phyloP scores from a whole-genome alignment of 2,329 filamentous ascomycete species.

The Grosmannia huntii region DNA sequence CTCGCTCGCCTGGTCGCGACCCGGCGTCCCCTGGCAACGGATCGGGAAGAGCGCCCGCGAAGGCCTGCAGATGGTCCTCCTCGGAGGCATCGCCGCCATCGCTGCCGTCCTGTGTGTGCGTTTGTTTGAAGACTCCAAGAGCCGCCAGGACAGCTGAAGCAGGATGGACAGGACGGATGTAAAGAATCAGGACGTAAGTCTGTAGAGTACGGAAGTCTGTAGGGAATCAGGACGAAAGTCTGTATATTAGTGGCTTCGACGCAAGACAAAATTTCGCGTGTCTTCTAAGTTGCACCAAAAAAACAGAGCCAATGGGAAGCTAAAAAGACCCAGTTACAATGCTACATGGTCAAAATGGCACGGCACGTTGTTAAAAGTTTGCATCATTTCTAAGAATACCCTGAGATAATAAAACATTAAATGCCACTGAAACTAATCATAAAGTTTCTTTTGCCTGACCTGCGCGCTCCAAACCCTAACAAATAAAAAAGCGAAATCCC shows the following conservation, averaged over 20 bases:
- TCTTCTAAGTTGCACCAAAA: too few relatives aligned
- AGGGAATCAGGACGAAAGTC: too few relatives aligned
- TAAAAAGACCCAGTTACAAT: too few relatives aligned
- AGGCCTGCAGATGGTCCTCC: conserved; percentile 19
- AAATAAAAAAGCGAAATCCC: background rate
- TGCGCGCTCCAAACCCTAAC: background rate
- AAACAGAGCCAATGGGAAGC: too few relatives aligned
- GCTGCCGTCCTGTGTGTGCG: conserved; percentile 19
- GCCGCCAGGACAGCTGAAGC: background rate
- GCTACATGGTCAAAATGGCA: background rate
- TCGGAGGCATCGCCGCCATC: conserved; percentile 18
- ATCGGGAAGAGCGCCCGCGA: conserved; percentile 16
- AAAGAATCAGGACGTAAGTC: too few relatives aligned
- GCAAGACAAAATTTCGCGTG: too few relatives aligned
- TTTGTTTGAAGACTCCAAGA: conserved; percentile 11
- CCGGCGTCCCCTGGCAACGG: conserved; percentile 11
- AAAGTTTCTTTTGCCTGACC: background rate
- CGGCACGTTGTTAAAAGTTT: background rate
- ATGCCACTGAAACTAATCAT: background rate
- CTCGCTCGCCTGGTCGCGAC: background rate
- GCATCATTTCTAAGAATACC: background rate
- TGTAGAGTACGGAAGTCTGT: too few relatives aligned
- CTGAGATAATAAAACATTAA: background rate
- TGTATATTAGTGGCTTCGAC: too few relatives aligned
- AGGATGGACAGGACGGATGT: too few relatives aligned